Evolutionary conservation across 2,329 filamentous ascomycete species (phyloP).

Genomic region (Hypoxylon sp.): DNA sequence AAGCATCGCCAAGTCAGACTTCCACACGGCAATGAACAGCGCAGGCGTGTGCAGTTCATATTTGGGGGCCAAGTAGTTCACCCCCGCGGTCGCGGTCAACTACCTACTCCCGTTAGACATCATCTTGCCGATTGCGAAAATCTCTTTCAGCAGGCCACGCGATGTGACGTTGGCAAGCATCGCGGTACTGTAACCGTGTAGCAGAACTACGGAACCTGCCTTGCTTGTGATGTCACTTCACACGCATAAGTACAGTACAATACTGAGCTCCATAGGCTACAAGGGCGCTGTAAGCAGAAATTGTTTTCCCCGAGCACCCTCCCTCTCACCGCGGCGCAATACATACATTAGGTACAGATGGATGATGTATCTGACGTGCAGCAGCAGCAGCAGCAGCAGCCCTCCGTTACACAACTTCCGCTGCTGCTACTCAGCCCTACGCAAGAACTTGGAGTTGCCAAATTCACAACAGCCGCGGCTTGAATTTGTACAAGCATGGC

Average conservation of each 20-base stretch:
- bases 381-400: conserved; percentile 36
- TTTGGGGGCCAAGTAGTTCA: conserved; percentile 30
- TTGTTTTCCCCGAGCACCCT: conserved; percentile 23
- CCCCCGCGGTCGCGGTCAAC: conserved; percentile 19
- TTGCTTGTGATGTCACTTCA: conserved; percentile 29
- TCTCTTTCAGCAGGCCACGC: conserved; percentile 39
- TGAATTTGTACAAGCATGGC: conserved; percentile 29
- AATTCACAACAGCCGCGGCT: conserved; percentile 27
- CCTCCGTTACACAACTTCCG: conserved; percentile 42
- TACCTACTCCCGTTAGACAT: conserved; percentile 2
- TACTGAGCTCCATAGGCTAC: not conserved
- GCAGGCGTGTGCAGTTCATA: conserved; percentile 10
- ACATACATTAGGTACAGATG: conserved; percentile 30
- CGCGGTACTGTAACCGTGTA: conserved; percentile 5
- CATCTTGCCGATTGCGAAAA: conserved; percentile 39
- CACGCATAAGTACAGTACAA: conserved; percentile 13
- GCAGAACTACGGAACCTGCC: conserved; percentile 21
- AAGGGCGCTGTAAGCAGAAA: conserved; percentile 20
- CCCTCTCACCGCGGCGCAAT: conserved; percentile 19
- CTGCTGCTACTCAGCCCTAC: conserved; percentile 42
- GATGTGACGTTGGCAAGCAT: conserved; percentile 34
- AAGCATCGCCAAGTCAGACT: conserved; percentile 5
- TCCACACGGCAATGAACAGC: conserved; percentile 15
- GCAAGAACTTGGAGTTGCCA: conserved; percentile 28
- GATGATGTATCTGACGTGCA: conserved; percentile 43